Conservation (phyloP, 768 basidiomycete species). For the Psilocybe sp. region DNA sequence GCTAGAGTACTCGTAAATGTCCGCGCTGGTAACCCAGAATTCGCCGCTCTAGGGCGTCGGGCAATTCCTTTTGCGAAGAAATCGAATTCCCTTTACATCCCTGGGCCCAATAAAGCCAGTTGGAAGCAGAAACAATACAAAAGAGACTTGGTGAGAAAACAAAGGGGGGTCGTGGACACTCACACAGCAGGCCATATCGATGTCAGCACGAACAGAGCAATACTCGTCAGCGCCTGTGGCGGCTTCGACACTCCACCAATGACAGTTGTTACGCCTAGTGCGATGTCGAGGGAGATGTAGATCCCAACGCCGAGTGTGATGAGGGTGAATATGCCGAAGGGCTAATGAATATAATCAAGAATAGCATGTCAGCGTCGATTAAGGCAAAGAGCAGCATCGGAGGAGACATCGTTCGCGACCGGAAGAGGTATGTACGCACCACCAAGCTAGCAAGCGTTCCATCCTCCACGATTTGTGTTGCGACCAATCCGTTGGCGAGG, state of each 20-base stretch:
- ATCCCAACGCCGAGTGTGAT: conserved; percentile 68
- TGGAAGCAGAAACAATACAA: background rate
- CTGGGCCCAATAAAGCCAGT: too few species aligned
- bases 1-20: too few species aligned
- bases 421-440: conserved; percentile 36
- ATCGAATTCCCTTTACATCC: too few species aligned
- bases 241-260: conserved; percentile 59
- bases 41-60: too few species aligned
- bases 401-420: background rate
- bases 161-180: conserved; percentile 8
- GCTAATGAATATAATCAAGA: conserved; percentile 38
- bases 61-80: too few species aligned
- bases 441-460: conserved; percentile 72
- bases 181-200: conserved; percentile 32
- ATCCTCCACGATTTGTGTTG: conserved; percentile 91
- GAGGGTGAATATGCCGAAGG: conserved; percentile 53
- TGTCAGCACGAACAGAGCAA: conserved; percentile 74
- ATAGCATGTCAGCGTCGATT: background rate
- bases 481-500: conserved; percentile 72
- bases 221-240: conserved; percentile 53
- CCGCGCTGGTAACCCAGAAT: too few species aligned
- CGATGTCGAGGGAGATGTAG: conserved; percentile 86
- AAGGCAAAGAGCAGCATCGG: background rate
- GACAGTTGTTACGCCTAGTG: conserved; percentile 57
- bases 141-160: background rate